Conservation (phyloP, 1,284 basidiomycete species). For the Puccinia triticina region DNA sequence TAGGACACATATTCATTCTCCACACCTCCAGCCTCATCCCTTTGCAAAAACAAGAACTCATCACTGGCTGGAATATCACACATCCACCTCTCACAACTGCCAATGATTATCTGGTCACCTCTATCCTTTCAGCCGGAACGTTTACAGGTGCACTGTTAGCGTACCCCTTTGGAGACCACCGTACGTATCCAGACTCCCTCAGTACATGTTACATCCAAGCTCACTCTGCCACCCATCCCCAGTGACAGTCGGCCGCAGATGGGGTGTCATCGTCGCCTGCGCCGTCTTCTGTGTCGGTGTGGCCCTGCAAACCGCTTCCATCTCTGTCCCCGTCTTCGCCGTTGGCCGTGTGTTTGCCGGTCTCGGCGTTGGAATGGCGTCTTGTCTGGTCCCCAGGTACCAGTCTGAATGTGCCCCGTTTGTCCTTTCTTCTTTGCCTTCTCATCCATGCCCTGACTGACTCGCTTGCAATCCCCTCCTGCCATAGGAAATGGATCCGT, state of each 20-base stretch:
- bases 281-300: constrained; percentile 44
- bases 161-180: constrained; percentile 45
- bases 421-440: background rate
- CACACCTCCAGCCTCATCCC: too few species aligned
- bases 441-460: background rate
- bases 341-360: constrained; percentile 59
- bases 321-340: constrained; percentile 54
- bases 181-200: constrained; percentile 12
- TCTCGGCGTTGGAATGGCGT: constrained; percentile 58
- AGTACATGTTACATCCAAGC: background rate
- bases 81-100: constrained; percentile 20
- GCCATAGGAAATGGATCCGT: constrained; percentile 57
- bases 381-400: constrained; percentile 58
- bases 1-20: too few species aligned
- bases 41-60: too few species aligned
- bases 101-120: constrained; percentile 48
- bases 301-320: constrained; percentile 49
- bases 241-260: constrained; percentile 32
- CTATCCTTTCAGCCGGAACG: constrained; percentile 42
- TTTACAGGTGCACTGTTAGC: constrained; percentile 43
- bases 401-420: constrained; percentile 58
- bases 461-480: background rate
- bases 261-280: constrained; percentile 48
- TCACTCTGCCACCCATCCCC: background rate
- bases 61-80: too few species aligned